These are phyloP conservation scores for Suhomyces maxii DNA, from an alignment of 1,139 yeast genomes.

Conservation along the genomic window DNA sequence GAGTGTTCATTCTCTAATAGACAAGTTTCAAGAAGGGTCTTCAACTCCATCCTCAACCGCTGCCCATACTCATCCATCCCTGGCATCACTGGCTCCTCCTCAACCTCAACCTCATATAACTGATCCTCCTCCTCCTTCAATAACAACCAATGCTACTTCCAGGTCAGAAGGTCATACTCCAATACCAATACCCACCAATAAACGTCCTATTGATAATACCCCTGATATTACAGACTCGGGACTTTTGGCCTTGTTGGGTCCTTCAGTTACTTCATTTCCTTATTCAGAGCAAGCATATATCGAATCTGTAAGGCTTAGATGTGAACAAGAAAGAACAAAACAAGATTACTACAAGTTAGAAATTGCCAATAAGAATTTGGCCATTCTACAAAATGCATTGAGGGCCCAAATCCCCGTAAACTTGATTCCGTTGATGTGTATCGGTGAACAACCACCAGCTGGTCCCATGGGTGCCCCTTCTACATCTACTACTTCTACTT, in stretches of 20 bases:
- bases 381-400: conserved; percentile 61
- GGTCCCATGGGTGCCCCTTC: not conserved
- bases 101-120: not conserved
- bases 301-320: conserved; percentile 61
- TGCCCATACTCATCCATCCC: not conserved
- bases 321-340: conserved; percentile 81
- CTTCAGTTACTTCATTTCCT: conserved; percentile 55
- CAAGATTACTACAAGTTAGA: conserved; percentile 79
- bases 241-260: conserved; percentile 48
- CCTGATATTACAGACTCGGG: conserved; percentile 16
- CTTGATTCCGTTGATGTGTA: conserved; percentile 66
- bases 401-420: conserved; percentile 65
- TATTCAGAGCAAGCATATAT: conserved; percentile 61
- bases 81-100: conserved; percentile 1
- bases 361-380: conserved; percentile 57
- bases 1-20: conserved; percentile 19
- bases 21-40: conserved; percentile 11
- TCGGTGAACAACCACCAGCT: conserved; percentile 18
- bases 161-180: conserved; percentile 4
- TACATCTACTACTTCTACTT: not conserved
- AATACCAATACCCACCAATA: conserved; percentile 1
- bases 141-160: not conserved
- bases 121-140: conserved; percentile 2
- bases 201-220: not conserved
- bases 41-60: not conserved